Base-by-base conservation (phyloP, 2,329 filamentous ascomycete species). In the Colletotrichum falcatum region DNA sequence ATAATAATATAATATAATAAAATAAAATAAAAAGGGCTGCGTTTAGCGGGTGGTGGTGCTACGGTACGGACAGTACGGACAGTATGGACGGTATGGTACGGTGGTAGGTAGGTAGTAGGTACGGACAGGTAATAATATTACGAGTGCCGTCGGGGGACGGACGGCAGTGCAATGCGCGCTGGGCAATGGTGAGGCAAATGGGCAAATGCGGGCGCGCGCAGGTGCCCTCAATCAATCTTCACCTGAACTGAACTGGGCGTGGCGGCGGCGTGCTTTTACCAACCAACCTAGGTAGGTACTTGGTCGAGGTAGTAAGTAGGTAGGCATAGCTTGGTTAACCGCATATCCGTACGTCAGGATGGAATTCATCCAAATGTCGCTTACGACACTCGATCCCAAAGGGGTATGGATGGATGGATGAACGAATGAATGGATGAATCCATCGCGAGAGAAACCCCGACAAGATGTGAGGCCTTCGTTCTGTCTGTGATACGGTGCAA, bases 81-180 rank as follows among this genome's bases (percentile, higher is more conserved):
- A n/a, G n/a, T n/a, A 6, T 33, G 46, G 9, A 18, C 11, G 30
- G 51, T 54, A 23, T 11, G 48, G 48, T 51, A 28, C 12, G 49
- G 16, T 53, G 28, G 30, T 33, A 33, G 30, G 51, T 33, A 9
- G 35, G 35, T 33, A 18, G 18, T 53, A 30, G 51, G 33, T 16
- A 53, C 49, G 49, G 28, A 33, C 49, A 53, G 49, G 49, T 54
- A 35, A 46, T 46, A 46, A 46, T n/a, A 33, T 33, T 33, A 18
- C 18, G 18, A 54, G 49, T 8, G 23, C 53, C 53, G 53, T 37
- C 49, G 11, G 28, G 18, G n/a, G n/a, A n/a, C n/a, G n/a, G 20
- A 55, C 46, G 48, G 48, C 48, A 20, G 26, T 51, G 48, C 48
- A 51, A 55, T 23, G 33, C 44, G 42, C 20, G 53, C 33, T 37